Evolutionary conservation across 1,284 basidiomycete species (phyloP), one percentile per base, ranked within the genome.

Genomic region (Tilletia walkeri): DNA sequence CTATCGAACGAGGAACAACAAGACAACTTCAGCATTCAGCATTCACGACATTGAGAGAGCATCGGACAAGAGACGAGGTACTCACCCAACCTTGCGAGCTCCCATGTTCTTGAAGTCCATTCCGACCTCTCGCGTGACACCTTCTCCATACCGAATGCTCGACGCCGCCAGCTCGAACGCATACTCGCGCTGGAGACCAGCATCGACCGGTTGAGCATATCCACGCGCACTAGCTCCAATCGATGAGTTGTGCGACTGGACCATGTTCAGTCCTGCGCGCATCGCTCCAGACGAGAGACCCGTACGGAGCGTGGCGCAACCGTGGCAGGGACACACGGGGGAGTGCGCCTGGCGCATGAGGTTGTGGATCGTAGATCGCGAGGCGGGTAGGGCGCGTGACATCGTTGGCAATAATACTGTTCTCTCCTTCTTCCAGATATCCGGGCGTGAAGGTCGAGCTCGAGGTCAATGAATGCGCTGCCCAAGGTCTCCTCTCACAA

Each of bases 161-260:
- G 92, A 91, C 1, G 95, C 94, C 12, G 94, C 92, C 71, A 97
- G 90, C 92, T 98, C 95, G 80, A 97, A 98, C 0, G 95, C 95
- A 84, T 97, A 98, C 85, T 98, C 95, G 82, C 91, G 93, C 84
- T 93, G 70, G 3, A 80, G 66, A 36, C 56, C 36, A 9, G 84
- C 79, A 68, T 92, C 88, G 14, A 93, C 89, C 36, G 94, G 94
- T 0, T 92, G 92, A n/a, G 94, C 94, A 69, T 83, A 85, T 6
- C 76, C 74, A 12, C 82, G 73, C 2, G 73, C 63, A 18, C 68
- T 77, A 49, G 74, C 73, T 4, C 75, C 75, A 5, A 72, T 68
- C 18, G 63, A 41, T 1, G 70, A 53, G 45, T 75, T 76, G 70
- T 81, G 79, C 38, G 73, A 74, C 20, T 47, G 34, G 65, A 80